Base-by-base conservation (phyloP, 441 rosid species). In the Jatropha multifida region DNA sequence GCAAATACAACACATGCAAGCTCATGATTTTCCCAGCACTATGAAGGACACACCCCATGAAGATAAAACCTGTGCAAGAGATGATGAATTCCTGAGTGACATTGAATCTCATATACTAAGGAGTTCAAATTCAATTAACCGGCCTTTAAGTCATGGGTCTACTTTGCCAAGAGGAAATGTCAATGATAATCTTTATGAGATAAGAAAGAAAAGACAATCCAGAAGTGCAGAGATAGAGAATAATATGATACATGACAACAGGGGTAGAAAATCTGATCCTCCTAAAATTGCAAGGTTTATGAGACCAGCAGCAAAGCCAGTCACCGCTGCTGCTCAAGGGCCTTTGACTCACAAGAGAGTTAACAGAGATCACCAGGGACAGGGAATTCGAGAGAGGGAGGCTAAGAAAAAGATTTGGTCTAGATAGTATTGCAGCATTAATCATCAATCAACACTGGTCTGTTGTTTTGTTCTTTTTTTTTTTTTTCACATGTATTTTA, bases 201-300 rank as follows among this genome's bases (percentile, higher is more conserved):
- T 78, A 54, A 84, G 87, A 58, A 92, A 85, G 91, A 94, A 92
- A 81, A 85, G 95, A 51, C 80, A 77, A 56, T 92, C 92, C 9
- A 89, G 97, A 81, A 83, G 90, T 79, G 88, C 90, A 27, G 97
- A 94, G 73, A 79, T 87, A 63, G 98, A 94, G 84, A 92, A 91
- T 88, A 77, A 81, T 76, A 60, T 74, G 41, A 64, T 49, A 54
- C 86, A 76, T 42, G 91, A 88, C 71, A 86, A 87, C 73, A 85
- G 86, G 76, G 81, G 84, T 69, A 87, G 96, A 81, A 92, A 86
- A 78, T 92, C 96, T 51, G 97, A 92, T 73, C 98, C 98, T 17
- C 93, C 94, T 5, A 89, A 77, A 77, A 73, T 85, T 51, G 65
- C 89, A 32, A 89, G 86, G 76, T 68, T 83, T 27, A 59, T 74